Evolutionary conservation across 192 early-diverging fungal species (phyloP), one percentile per base, ranked within the genome.

Genomic region (Rhizoclosmatium globosum): DNA sequence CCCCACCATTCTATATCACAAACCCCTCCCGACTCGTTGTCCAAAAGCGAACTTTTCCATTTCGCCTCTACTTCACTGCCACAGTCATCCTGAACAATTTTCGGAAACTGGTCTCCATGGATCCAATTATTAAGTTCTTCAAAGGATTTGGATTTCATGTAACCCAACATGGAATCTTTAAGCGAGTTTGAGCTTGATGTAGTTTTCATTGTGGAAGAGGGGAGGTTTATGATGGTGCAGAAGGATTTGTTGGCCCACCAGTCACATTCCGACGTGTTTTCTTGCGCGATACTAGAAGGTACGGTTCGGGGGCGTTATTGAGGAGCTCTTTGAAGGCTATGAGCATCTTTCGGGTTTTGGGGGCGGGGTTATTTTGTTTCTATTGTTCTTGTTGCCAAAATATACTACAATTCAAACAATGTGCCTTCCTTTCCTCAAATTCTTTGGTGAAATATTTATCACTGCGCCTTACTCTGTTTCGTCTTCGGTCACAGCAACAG

Each of bases 261-360:
- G 60, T 19, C 60, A 21, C 19, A 31, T 19, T 62, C 38, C 21
- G 11, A 1, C 6, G 4, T 7, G 9, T 62, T 21, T 62, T 39
- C 21, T 7, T 21, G 21, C 9, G 23, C 7, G 60, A 31, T 23
- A 62, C 38, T 7, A 62, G 38, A 21, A 62, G 4, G 38, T 62
- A 62, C 0, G 60, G 60, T 0, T 62, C 60, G 6, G 38, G 19
- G 15, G 23, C 19, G 9, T 9, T 62, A 23, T 62, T 21, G 11
- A 62, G 60, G 7, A 62, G 60, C 7, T 62, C 60, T 62, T 62
- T 62, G 23, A 62, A 62, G 11, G 60, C 60, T 7, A 7, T 62
- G 21, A 62, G 38, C 60, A 62, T 62, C 21, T 9, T 62, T 62
- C 53, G 53, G 53, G 53, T n/a, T 56, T 9, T 9, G 53, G 53